These are phyloP conservation scores for Paraphoma sp. DNA, from an alignment of 2,329 filamentous ascomycete genomes.

Conservation along the genomic window DNA sequence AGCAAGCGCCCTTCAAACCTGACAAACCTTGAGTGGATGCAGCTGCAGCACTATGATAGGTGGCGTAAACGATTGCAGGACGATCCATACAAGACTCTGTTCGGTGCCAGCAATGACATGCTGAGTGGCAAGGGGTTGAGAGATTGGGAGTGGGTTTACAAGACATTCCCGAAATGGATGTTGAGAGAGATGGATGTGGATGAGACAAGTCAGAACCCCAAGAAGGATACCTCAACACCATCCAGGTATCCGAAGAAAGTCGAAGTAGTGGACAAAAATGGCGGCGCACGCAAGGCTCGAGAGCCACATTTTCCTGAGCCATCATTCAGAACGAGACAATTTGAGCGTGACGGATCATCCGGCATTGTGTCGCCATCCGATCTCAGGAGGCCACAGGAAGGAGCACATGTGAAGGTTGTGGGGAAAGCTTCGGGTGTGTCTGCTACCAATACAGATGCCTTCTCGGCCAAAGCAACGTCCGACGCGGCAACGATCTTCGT, in stretches of 20 bases:
- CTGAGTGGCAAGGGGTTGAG: conserved; percentile 38
- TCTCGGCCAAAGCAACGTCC: background rate
- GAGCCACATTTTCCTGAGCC: conserved; percentile 22
- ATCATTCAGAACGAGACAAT: conserved; percentile 14
- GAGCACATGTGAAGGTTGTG: conserved; percentile 7
- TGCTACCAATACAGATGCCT: background rate
- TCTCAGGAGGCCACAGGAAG: conserved; percentile 33
- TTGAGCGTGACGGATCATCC: conserved; percentile 23
- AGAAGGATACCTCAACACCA: background rate
- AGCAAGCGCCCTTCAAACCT: conserved; percentile 27
- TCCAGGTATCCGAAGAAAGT: conserved; percentile 23
- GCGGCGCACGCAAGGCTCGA: background rate
- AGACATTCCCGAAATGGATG: conserved; percentile 42
- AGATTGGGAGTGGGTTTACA: conserved; percentile 40
- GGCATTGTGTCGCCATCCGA: conserved; percentile 43
- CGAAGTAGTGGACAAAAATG: conserved; percentile 7
- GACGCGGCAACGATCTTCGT: background rate
- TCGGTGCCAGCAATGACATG: conserved; percentile 49
- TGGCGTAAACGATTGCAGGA: conserved; percentile 43
- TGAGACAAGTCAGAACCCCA: conserved; percentile 4
- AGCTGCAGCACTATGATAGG: conserved; percentile 32
- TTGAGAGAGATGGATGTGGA: conserved; percentile 29
- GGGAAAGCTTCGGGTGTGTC: background rate
- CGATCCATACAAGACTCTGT: conserved; percentile 53
- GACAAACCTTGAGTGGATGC: conserved; percentile 40